Percentiles rank a stretch among this genome's conserved stretches.
Evolutionary conservation across 1,139 yeast genomes (phyloP).

Genomic region (Saccharomyces pastorianus): DNA sequence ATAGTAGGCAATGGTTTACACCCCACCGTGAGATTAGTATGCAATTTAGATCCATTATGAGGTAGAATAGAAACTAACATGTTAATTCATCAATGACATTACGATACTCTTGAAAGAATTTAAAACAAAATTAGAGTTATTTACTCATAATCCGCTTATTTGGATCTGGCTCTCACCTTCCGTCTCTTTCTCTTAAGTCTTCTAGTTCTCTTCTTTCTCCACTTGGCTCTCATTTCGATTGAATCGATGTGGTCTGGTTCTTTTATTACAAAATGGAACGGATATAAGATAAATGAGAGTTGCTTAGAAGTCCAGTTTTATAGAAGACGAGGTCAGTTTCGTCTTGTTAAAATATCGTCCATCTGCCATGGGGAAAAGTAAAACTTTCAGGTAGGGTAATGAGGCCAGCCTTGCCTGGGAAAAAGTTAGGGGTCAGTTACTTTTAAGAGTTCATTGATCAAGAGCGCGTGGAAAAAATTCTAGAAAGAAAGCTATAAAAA

Average conservation of each 20-base stretch:
- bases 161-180: conserved; percentile 99
- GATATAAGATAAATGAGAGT: conserved; percentile 7
- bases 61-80: neutral
- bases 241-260: conserved; percentile 18
- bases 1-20: neutral
- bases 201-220: conserved; percentile 99
- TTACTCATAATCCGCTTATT: conserved; percentile 30
- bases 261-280: conserved; percentile 6
- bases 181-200: conserved; percentile 99
- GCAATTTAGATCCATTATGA: neutral
- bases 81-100: conserved; percentile 1
- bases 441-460: neutral
- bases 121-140: neutral
- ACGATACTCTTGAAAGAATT: neutral
- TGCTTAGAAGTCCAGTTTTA: neutral
- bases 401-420: neutral
- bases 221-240: conserved; percentile 71
- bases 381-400: neutral
- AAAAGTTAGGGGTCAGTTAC: neutral
- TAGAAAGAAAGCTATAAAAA: neutral
- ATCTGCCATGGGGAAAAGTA: neutral
- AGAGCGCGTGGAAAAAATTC: neutral
- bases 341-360: neutral
- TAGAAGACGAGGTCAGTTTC: neutral
- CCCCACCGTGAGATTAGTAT: neutral